Conservation (phyloP, 129 eudicot genomes). For the Flaveria bidentis region DNA sequence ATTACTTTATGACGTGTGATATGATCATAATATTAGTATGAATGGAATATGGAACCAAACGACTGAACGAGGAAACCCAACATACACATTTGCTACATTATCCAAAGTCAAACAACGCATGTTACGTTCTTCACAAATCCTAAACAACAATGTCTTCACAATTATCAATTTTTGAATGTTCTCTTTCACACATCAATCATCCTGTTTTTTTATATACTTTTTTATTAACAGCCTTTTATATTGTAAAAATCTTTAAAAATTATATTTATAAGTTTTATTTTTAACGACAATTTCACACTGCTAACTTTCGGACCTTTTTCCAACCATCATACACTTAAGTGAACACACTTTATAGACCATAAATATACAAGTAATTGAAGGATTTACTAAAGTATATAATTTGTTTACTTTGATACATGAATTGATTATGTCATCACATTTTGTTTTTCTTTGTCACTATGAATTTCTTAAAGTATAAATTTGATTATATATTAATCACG, state of each 20-base stretch:
- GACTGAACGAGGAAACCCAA: conserved; percentile 19
- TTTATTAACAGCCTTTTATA: background rate
- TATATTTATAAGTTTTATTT: background rate
- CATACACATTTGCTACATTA: conserved; percentile 35
- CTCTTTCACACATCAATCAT: conserved; percentile 3
- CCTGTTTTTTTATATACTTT: background rate
- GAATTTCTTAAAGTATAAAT: too few species aligned
- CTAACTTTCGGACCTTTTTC: too few species aligned
- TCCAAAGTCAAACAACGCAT: conserved; percentile 35
- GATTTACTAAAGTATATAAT: too few species aligned
- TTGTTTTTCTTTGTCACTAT: too few species aligned
- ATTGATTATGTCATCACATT: too few species aligned
- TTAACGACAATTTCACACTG: background rate
- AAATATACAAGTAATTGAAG: too few species aligned
- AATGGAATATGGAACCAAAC: conserved; percentile 21
- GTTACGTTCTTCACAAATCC: conserved; percentile 32
- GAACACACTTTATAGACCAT: too few species aligned
- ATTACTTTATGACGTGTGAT: background rate
- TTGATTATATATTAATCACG: too few species aligned
- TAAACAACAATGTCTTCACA: conserved; percentile 22
- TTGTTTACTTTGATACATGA: too few species aligned
- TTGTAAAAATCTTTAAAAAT: background rate
- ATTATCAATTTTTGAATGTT: background rate
- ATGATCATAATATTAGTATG: background rate
- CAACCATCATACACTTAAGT: too few species aligned